Evolutionary conservation across 1,284 basidiomycete genomes (phyloP).

Genomic region (Mycosarcoma mackinlayi): DNA sequence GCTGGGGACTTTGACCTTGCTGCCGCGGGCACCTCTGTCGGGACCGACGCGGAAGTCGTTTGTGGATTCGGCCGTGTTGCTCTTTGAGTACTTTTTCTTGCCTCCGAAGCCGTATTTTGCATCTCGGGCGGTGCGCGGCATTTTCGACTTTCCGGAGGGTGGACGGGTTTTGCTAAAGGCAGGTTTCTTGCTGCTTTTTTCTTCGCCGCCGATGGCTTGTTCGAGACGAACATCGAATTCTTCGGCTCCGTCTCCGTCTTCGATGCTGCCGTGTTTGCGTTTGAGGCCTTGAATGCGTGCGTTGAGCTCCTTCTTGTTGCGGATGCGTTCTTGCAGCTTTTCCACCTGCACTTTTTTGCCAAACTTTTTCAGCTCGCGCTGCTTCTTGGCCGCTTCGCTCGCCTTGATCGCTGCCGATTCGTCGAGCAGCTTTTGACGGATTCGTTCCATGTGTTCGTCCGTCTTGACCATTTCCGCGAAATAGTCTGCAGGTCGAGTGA

Average conservation of each 20-base stretch:
- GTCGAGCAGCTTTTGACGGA: constrained; percentile 88
- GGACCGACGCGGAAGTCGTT: constrained; percentile 57
- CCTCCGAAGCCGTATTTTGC: constrained; percentile 66
- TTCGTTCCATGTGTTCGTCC: constrained; percentile 96
- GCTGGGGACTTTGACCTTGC: constrained; percentile 22
- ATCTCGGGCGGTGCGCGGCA: constrained; percentile 59
- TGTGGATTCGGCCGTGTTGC: constrained; percentile 63
- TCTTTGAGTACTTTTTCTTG: constrained; percentile 62
- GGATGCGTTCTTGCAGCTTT: constrained; percentile 81
- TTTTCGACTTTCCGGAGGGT: constrained; percentile 47
- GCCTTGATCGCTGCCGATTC: constrained; percentile 90
- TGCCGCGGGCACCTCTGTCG: constrained; percentile 28
- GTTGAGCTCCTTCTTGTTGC: constrained; percentile 83
- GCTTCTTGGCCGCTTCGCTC: constrained; percentile 87
- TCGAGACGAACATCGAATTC: constrained; percentile 81
- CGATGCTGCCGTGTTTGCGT: constrained; percentile 72
- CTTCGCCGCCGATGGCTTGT: constrained; percentile 67
- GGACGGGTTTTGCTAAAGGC: constrained; percentile 8
- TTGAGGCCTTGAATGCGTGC: constrained; percentile 70
- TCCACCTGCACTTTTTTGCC: constrained; percentile 95
- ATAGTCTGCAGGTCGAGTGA: constrained; percentile 92
- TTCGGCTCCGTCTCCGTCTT: constrained; percentile 71
- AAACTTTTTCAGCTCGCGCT: constrained; percentile 96
- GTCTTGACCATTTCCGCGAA: constrained; percentile 99
- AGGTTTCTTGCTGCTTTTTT: constrained; percentile 8